Percentiles rank a stretch among this genome's conserved stretches.
phyloP scores from a whole-genome alignment of 495 filamentous ascomycete genomes.

The Mytilinidion resinicola region DNA sequence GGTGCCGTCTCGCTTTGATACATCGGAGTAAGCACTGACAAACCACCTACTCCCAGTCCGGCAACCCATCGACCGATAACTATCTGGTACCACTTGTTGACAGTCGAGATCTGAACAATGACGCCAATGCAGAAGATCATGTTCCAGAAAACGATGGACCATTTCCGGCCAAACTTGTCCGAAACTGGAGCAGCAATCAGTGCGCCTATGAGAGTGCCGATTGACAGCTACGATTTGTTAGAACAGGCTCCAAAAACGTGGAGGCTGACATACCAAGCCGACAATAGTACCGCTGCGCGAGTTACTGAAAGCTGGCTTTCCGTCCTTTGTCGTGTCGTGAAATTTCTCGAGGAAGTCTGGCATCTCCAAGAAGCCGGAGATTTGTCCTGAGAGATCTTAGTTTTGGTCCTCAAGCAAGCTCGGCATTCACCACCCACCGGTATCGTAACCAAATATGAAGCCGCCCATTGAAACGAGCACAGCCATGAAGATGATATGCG shows the following conservation, averaged over 20 bases:
- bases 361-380: slow-evolving; percentile 35
- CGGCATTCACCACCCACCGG: background rate
- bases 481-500: background rate
- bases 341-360: slow-evolving; percentile 25
- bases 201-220: slow-evolving; percentile 27
- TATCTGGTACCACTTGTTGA: slow-evolving; percentile 23
- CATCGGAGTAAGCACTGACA: slow-evolving; percentile 59
- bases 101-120: slow-evolving; percentile 28
- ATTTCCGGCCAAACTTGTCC: slow-evolving; percentile 24
- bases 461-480: background rate
- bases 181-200: slow-evolving; percentile 22
- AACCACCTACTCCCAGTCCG: slow-evolving; percentile 73
- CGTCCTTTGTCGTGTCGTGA: slow-evolving; percentile 3
- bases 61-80: slow-evolving; percentile 65
- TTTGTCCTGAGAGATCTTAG: slow-evolving; percentile 28
- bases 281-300: slow-evolving; percentile 16
- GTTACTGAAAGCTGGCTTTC: slow-evolving; percentile 11
- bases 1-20: slow-evolving; percentile 78
- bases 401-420: background rate
- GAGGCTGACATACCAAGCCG: slow-evolving; percentile 3
- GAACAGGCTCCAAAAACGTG: background rate
- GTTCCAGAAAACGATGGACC: slow-evolving; percentile 18
- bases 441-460: slow-evolving; percentile 3
- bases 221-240: slow-evolving; percentile 10
- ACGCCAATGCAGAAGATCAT: slow-evolving; percentile 28